Evolutionary conservation across 495 filamentous ascomycete species (phyloP), one percentile per base, ranked within the genome.

Genomic region (Sporormia fimetaria): DNA sequence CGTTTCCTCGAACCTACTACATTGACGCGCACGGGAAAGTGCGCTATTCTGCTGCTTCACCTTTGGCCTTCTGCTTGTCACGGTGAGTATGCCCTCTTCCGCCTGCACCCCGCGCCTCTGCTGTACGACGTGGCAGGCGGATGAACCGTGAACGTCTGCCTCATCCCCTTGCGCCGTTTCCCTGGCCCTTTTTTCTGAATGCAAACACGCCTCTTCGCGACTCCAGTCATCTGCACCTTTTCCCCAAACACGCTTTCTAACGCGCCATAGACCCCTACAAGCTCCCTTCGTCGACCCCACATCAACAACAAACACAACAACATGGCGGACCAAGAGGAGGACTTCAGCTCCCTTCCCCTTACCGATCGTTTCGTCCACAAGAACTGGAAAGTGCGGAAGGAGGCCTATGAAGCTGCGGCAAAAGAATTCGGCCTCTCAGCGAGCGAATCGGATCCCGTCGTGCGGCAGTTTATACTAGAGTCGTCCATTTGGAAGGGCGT

Each of bases 351-450:
- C 47, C 66, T 95, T 32, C 81, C 87, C 10, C 63, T 94, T 27
- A 71, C 76, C 6, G 87, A 94, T 40, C 74, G 84, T 55, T 93
- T 87, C 60, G 61, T 76, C 28, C 86, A 95, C 67, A 95, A 95
- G 80, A 77, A 81, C 57, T 99, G 90, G 90, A 99, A 99, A 71
- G 90, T 90, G 28, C 74, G 90, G 49, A 99, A 99, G 62, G 73
- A 76, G 58, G 90, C 81, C 33, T 99, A 96, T 62, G 90, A 96
- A 66, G 85, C 88, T 47, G 88, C 85, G 29, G 75, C 82, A 26
- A 81, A 84, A 57, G 71, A 76, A 49, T 96, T 99, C 55, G 80
- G 87, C 58, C 70, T 72, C 42, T 84, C 87, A 6, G 77, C 81
- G 37, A 83, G 90, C 65, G 90, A 96, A 60, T 74, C 81, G 49